Evolutionary conservation across 345 rosid species (phyloP), one percentile per base, ranked within the genome.

Genomic region (Acer campestre): DNA sequence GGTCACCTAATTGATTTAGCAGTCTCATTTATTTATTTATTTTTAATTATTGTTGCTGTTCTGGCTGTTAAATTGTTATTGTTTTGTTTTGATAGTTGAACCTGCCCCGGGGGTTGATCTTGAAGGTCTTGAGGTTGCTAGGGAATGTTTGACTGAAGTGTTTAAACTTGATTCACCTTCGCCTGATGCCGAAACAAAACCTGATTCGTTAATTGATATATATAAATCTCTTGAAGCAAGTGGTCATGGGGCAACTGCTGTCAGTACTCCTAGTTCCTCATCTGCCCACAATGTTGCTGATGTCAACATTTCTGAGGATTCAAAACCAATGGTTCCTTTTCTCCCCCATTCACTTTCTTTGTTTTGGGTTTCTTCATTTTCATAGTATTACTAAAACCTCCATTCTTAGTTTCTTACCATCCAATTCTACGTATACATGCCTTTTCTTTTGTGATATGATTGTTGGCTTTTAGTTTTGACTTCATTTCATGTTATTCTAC

Each of bases 111-210:
- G 94, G 51, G 91, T 86, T 68, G 97, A 94, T 75, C 78, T 80
- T 38, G 98, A 94, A 89, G 96, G 94, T 13, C 83, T 94, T 79
- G 94, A 92, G 77, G 94, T 94, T 78, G 94, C 90, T 56, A 88
- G 72, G 78, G 97, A 94, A 75, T 94, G 96, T 77, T 84, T 94
- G 81, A 42, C 61, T 0, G 94, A 88, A 64, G 93, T 85, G 25
- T 94, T 94, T 73, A 83, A 84, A 68, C 84, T 88, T 14, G 78
- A 79, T 61, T 73, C 87, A 18, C 73, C 81, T 61, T 70, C 81
- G 64, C 38, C 68, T 25, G 74, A 75, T 13, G 82, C 84, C 70
- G 59, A 64, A 51, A 38, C 73, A 0, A 86, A 83, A 58, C 86
- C 91, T 58, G 82, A 91, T 78, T 82, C 85, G 7, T 86, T 94